phyloP scores from a whole-genome alignment of 768 basidiomycete species.

The Rhodotorula sphaerocarpa region DNA sequence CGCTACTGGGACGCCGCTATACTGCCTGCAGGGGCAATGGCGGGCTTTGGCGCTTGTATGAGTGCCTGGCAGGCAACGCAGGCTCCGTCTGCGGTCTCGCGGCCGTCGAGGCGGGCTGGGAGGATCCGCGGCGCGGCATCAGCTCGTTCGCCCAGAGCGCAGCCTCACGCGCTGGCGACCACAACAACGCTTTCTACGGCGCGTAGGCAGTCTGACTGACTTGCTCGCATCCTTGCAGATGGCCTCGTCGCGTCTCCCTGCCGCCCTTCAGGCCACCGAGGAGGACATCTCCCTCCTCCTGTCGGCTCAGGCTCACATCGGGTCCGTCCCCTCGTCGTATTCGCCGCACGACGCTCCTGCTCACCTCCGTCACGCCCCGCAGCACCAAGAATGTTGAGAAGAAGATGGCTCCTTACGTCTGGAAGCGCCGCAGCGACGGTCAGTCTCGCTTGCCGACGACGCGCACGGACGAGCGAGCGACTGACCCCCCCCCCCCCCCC shows the following conservation, averaged over 20 bases:
- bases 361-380: background rate
- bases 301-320: slow-evolving; percentile 91
- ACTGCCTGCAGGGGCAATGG: no score
- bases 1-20: no score
- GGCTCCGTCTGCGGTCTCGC: no score
- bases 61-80: no score
- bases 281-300: slow-evolving; percentile 94
- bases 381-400: slow-evolving; percentile 95
- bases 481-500: background rate
- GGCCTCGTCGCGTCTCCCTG: slow-evolving; percentile 63
- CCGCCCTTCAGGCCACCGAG: slow-evolving; percentile 84
- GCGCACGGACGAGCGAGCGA: background rate
- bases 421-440: slow-evolving; percentile 94
- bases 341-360: background rate
- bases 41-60: no score
- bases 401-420: slow-evolving; percentile 97
- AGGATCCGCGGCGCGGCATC: no score
- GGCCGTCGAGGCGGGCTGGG: no score
- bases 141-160: no score
- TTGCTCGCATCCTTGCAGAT: slow-evolving; percentile 4
- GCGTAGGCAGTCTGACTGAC: no score
- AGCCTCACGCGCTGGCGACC: no score
- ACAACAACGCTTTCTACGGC: no score
- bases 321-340: slow-evolving; percentile 5
- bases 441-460: slow-evolving; percentile 6